These are phyloP conservation scores for Blastobotrys americana DNA, from an alignment of 805 yeast genomes.

Conservation along the genomic window DNA sequence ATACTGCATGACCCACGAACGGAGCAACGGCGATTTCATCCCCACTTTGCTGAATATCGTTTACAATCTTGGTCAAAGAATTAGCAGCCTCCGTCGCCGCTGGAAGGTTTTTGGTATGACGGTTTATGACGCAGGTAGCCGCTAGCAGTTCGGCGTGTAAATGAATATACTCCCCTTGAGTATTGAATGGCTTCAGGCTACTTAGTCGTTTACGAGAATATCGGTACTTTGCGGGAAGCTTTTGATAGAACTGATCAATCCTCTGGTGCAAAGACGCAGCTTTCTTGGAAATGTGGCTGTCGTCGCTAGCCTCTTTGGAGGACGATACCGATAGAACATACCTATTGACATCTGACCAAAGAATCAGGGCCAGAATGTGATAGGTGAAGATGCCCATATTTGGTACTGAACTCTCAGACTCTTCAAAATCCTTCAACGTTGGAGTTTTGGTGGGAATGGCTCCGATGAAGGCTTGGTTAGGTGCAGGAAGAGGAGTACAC, in stretches of 20 bases:
- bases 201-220: slow-evolving; percentile 21
- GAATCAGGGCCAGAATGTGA: slow-evolving; percentile 14
- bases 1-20: slow-evolving; percentile 31
- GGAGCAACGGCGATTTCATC: slow-evolving; percentile 30
- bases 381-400: slow-evolving; percentile 18
- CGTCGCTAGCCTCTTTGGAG: slow-evolving; percentile 10
- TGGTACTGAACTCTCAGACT: background rate
- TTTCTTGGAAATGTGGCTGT: background rate
- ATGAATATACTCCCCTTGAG: slow-evolving; percentile 28
- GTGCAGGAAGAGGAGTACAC: slow-evolving; percentile 22
- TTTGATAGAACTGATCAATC: slow-evolving; percentile 13
- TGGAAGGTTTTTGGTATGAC: slow-evolving; percentile 17
- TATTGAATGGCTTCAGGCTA: slow-evolving; percentile 21
- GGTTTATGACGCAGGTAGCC: slow-evolving; percentile 26
- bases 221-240: slow-evolving; percentile 22
- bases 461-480: slow-evolving; percentile 22
- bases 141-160: slow-evolving; percentile 28
- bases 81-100: slow-evolving; percentile 31
- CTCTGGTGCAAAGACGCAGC: slow-evolving; percentile 16
- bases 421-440: slow-evolving; percentile 2
- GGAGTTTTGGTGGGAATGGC: slow-evolving; percentile 9
- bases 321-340: slow-evolving; percentile 22
- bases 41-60: slow-evolving; percentile 25
- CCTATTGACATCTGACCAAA: slow-evolving; percentile 21
- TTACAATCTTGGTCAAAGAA: slow-evolving; percentile 25